Percentiles rank a stretch among this genome's conserved stretches.
These are phyloP conservation scores for Metroxylon sagu DNA, from an alignment of 176 grass and related monocot genomes.

Conservation along the genomic window DNA sequence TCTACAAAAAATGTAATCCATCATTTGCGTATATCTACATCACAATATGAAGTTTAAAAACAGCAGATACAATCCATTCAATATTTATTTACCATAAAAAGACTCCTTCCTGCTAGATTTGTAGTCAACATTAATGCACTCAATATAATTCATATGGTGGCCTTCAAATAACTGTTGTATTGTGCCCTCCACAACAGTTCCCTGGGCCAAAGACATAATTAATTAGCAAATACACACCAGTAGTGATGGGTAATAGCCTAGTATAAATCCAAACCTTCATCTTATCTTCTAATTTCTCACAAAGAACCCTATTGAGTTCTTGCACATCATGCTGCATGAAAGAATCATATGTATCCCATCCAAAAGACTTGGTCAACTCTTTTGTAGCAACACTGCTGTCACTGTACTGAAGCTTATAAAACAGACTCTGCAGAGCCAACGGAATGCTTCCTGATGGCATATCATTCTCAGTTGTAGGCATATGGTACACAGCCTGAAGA, in stretches of 20 bases:
- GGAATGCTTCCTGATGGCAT: conserved; percentile 96
- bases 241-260: too few relatives aligned
- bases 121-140: conserved; percentile 96
- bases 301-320: conserved; percentile 96
- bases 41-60: too few relatives aligned
- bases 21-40: too few relatives aligned
- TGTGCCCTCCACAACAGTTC: conserved; percentile 95
- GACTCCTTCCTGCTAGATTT: conserved; percentile 99
- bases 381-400: conserved; percentile 94
- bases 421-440: conserved; percentile 87
- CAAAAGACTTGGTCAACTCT: conserved; percentile 96
- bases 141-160: conserved; percentile 99
- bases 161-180: conserved; percentile 99
- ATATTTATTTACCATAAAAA: conserved; percentile 70
- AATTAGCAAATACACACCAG: too few relatives aligned
- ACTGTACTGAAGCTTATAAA: conserved; percentile 98
- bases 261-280: conserved; percentile 94
- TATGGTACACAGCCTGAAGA: conserved; percentile 96
- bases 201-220: conserved; percentile 42
- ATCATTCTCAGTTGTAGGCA: conserved; percentile 98
- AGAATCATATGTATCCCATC: conserved; percentile 94
- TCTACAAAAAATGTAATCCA: conserved; percentile 43
- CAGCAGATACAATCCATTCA: background rate
- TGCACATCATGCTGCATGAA: conserved; percentile 99
- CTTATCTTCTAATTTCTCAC: conserved; percentile 99